These are phyloP conservation scores for Echinochloa phyllopogon DNA, from an alignment of 176 grass and related monocot genomes.

Conservation along the genomic window DNA sequence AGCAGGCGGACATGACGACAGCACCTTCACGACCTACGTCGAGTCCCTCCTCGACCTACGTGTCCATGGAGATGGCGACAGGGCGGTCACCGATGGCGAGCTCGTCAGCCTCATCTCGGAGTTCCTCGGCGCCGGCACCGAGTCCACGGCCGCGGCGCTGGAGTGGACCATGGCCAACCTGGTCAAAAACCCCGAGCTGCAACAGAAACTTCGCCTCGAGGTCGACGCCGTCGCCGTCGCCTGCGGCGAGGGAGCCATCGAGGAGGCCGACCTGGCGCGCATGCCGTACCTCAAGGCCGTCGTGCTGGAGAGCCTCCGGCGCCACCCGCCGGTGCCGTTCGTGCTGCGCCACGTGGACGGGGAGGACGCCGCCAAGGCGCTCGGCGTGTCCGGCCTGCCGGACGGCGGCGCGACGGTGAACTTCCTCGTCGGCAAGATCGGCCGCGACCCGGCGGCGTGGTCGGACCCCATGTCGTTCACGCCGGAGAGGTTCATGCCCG, in stretches of 20 bases:
- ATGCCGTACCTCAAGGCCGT: slow-evolving; percentile 37
- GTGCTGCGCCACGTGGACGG: slow-evolving; percentile 1
- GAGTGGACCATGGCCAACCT: slow-evolving; percentile 48
- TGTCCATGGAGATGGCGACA: neutral
- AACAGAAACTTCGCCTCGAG: slow-evolving; percentile 16
- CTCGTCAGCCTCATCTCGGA: slow-evolving; percentile 33
- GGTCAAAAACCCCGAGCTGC: slow-evolving; percentile 11
- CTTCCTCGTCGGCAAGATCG: slow-evolving; percentile 18
- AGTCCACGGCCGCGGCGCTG: slow-evolving; percentile 3
- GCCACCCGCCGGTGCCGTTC: slow-evolving; percentile 19
- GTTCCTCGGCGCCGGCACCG: slow-evolving; percentile 1
- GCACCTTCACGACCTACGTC: neutral
- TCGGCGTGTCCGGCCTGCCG: neutral
- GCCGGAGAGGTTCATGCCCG: slow-evolving; percentile 27
- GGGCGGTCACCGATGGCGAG: slow-evolving; percentile 18
- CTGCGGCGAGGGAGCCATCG: too few relatives aligned
- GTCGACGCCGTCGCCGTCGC: neutral
- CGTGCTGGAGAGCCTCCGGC: slow-evolving; percentile 35
- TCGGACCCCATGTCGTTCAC: neutral
- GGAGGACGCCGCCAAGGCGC: neutral
- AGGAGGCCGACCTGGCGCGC: neutral
- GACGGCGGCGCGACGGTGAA: neutral
- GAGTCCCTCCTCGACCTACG: slow-evolving; percentile 22
- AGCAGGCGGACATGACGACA: too few relatives aligned
- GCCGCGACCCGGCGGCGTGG: neutral